Evolutionary conservation across 2,329 filamentous ascomycete genomes (phyloP), one percentile per base, ranked within the genome.

Genomic region (Hawksworthiomyces lignivorus): DNA sequence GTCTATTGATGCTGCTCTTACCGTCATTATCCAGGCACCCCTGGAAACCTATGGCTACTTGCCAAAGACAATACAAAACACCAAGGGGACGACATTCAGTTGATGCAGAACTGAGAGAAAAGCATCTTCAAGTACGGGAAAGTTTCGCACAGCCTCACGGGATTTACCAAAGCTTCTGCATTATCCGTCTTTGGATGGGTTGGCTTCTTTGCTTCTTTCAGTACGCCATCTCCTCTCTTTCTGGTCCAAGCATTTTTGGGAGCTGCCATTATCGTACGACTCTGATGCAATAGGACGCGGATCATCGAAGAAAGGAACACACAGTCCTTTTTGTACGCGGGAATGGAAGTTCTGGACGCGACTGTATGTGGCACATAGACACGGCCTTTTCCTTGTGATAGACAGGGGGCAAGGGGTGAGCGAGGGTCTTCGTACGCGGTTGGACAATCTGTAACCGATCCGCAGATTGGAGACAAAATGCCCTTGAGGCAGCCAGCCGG

Each of bases 381-480:
- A 28, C 36, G 32, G 27, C 26, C 26, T 30, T 24, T 21, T 7
- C 5, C 21, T 39, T 26, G n/a, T 18, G 22, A 20, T 26, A 24
- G 20, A 27, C 31, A 32, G 36, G 42, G 26, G 24, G 12, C 7
- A 21, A 14, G 8, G 28, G 43, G n/a, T 15, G 28, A 30, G 12
- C 28, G 18, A 22, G 29, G 33, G 20, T 12, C 12, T 8, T 12
- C 24, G 8, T 26, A 8, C 24, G 8, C 24, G 8, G 12, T 26
- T 26, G 24, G 24, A 26, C 26, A 43, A 45, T 26, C 53, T 59
- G 58, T 53, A 54, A 60, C 57, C 50, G 50, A 59, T 59, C 57
- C 53, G 52, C 58, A 53, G 39, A 52, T 54, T 54, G 51, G 55
- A 60, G 57, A 59, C 56, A 48, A 48, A 47, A 39, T 40, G 44